Evolutionary conservation across 306 rosid species (phyloP).

Genomic region (Quercus aquifolioides): DNA sequence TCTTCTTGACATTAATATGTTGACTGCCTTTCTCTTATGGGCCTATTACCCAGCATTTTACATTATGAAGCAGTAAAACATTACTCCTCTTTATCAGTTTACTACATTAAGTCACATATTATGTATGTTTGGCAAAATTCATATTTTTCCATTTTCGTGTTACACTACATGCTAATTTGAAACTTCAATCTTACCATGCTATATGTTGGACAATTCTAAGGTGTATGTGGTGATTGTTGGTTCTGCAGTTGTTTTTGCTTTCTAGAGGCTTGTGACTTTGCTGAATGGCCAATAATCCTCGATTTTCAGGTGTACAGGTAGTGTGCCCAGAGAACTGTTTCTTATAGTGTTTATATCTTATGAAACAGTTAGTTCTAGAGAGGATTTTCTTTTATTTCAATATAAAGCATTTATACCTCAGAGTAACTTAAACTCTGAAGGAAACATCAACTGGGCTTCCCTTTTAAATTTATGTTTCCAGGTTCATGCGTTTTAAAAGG

Average conservation of each 20-base stretch:
- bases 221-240: conserved; percentile 18
- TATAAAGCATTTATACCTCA: background rate
- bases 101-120: background rate
- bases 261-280: conserved; percentile 11
- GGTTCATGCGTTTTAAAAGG: background rate
- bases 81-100: background rate
- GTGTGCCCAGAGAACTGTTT: background rate
- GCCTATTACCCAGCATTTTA: background rate
- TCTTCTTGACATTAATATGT: background rate
- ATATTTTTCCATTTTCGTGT: background rate
- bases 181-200: background rate
- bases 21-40: background rate
- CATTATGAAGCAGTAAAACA: background rate
- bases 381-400: background rate
- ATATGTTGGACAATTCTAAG: background rate
- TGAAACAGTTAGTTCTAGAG: background rate
- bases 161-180: background rate
- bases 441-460: background rate
- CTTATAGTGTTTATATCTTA: background rate
- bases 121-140: background rate
- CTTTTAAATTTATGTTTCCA: background rate
- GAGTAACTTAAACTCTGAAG: background rate
- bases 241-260: conserved; percentile 34
- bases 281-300: conserved; percentile 76
- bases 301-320: conserved; percentile 81